phyloP scores from a whole-genome alignment of 352 stramenopile species.

The Globisporangium mamillatum region DNA sequence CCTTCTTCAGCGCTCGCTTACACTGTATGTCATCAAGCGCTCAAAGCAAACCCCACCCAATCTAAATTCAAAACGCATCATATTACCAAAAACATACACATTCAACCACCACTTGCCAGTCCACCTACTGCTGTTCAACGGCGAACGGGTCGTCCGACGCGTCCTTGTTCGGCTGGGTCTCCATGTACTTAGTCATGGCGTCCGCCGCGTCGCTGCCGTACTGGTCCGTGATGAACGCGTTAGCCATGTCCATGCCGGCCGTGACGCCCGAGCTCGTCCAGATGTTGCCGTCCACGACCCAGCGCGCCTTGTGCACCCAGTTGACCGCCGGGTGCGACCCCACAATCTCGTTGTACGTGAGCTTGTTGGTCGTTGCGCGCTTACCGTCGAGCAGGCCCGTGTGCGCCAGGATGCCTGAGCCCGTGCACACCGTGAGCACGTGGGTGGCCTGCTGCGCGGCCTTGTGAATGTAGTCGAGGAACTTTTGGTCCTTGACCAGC shows the following conservation, averaged over 20 bases:
- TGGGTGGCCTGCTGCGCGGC: constrained; percentile 11
- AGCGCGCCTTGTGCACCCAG: constrained; percentile 29
- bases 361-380: constrained; percentile 31
- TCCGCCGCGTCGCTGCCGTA: constrained; percentile 18
- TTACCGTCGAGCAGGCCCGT: constrained; percentile 28
- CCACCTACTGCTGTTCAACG: not conserved
- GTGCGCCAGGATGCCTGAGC: constrained; percentile 23
- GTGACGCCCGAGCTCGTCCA: constrained; percentile 34
- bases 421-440: constrained; percentile 29
- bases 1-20: not conserved
- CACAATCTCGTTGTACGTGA: constrained; percentile 21
- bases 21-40: not conserved
- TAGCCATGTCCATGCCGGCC: constrained; percentile 37
- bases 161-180: constrained; percentile 24
- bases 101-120: not conserved
- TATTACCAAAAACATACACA: not conserved
- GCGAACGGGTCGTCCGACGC: constrained; percentile 24
- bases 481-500: constrained; percentile 17
- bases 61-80: not conserved
- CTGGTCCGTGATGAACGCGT: constrained; percentile 20
- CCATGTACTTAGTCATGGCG: constrained; percentile 18
- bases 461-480: constrained; percentile 20
- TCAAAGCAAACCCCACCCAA: not conserved
- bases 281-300: constrained; percentile 39
- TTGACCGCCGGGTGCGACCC: constrained; percentile 15